Evolutionary conservation across 768 basidiomycete species (phyloP), one percentile per base, ranked within the genome.

Genomic region (Cystofilobasidium macerans): DNA sequence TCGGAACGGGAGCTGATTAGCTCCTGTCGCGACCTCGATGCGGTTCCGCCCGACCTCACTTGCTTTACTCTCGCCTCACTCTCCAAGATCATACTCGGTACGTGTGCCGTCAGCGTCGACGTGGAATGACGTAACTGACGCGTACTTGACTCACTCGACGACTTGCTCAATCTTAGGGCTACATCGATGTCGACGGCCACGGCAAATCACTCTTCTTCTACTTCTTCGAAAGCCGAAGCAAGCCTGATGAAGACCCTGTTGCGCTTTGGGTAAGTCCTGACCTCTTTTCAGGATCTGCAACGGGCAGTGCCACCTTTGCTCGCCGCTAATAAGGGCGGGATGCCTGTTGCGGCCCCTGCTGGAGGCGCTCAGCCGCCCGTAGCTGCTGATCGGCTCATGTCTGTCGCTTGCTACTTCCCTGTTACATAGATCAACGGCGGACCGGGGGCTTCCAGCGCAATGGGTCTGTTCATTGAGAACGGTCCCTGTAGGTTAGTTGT

Each of bases 161-260:
- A 3, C 32, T 30, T 13, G 38, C n/a, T 32, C 38, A 2, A 26
- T 8, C 26, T 33, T 30, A n/a, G 20, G 42, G 69, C 22, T 70
- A 70, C 64, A 45, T 71, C 43, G 71, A 70, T 65, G 60, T 62
- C 61, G 67, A 67, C 40, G 40, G 24, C 20, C 60, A 59, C 45
- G 65, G 63, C 20, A 30, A 53, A 24, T 24, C 43, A 24, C 24
- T 59, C 14, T 63, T 61, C 43, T 62, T 64, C 32, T 64, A 69
- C 65, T 71, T 62, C 61, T 71, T 71, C 45, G 61, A 66, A 51
- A 48, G 40, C 20, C n/a, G 71, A 16, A 20, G 42, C 11, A 38
- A 67, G n/a, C 69, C 69, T 3, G 51, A 28, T 2, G 59, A 62
- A 40, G 71, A 71, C 47, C 43, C 42, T 24, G 57, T 71, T 22